A percentile compares a stretch with the other conserved stretches of the same genome.
These are phyloP conservation scores for Elongisporangium anandrum DNA, from an alignment of 352 stramenopile species.

Conservation along the genomic window DNA sequence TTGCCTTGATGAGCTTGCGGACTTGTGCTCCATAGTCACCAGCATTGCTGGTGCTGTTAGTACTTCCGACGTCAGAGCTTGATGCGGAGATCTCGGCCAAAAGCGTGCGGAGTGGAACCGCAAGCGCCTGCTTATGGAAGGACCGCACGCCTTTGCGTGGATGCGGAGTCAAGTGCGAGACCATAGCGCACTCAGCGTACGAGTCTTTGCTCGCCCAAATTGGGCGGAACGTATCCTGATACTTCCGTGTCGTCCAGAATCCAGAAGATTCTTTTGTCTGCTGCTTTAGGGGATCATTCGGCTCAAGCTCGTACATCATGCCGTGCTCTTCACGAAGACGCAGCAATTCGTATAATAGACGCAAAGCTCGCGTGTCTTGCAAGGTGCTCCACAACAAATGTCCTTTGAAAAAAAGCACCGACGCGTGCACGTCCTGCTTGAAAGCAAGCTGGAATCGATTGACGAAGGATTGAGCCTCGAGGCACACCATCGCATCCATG, in stretches of 20 bases:
- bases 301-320: conserved; percentile 21
- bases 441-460: conserved; percentile 30
- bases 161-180: conserved; percentile 13
- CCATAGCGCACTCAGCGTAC: conserved; percentile 49
- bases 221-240: conserved; percentile 55
- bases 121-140: conserved; percentile 39
- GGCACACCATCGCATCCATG: conserved; percentile 42
- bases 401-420: conserved; percentile 47
- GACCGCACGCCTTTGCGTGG: conserved; percentile 31
- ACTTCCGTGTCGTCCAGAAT: conserved; percentile 47
- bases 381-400: conserved; percentile 52
- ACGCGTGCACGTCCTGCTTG: conserved; percentile 3
- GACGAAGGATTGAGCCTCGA: conserved; percentile 49
- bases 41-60: conserved; percentile 5
- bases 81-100: conserved; percentile 17
- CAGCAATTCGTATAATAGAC: conserved; percentile 41
- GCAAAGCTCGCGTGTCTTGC: conserved; percentile 18
- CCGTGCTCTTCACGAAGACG: conserved; percentile 49
- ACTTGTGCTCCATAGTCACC: conserved; percentile 2
- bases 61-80: conserved; percentile 7
- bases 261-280: background rate
- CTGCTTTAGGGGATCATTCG: background rate
- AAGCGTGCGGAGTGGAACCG: conserved; percentile 34
- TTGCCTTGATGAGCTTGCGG: conserved; percentile 16
- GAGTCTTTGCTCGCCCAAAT: conserved; percentile 61